Conservation (phyloP, 768 basidiomycete species). For the Boletellus ananiceps region DNA sequence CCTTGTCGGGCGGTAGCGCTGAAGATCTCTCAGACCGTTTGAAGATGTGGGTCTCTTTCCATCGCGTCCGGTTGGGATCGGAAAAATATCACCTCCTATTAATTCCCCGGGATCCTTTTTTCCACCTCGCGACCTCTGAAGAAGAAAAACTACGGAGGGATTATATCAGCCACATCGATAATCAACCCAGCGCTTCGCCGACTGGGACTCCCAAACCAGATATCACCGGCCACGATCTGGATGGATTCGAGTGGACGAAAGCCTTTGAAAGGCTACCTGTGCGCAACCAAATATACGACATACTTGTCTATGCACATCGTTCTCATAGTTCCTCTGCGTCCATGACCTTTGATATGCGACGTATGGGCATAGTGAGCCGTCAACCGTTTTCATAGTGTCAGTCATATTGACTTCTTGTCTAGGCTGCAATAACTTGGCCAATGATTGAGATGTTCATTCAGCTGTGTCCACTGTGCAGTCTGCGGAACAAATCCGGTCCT, state of each 20-base stretch:
- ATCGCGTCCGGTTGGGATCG: slow-evolving; percentile 60
- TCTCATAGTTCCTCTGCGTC: slow-evolving; percentile 49
- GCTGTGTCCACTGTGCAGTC: slow-evolving; percentile 53
- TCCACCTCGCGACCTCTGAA: slow-evolving; percentile 44
- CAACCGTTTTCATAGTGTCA: background rate
- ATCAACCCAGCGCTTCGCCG: slow-evolving; percentile 2
- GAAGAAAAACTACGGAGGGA: slow-evolving; percentile 48
- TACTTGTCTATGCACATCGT: slow-evolving; percentile 62
- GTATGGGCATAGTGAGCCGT: slow-evolving; percentile 55
- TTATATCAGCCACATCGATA: slow-evolving; percentile 40
- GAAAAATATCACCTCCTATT: slow-evolving; percentile 53
- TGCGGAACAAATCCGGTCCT: slow-evolving; percentile 35
- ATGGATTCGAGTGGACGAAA: slow-evolving; percentile 31
- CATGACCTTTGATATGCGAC: slow-evolving; percentile 53
- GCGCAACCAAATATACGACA: slow-evolving; percentile 63
- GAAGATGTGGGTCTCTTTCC: slow-evolving; percentile 52
- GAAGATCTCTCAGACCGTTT: slow-evolving; percentile 37
- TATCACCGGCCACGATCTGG: slow-evolving; percentile 15
- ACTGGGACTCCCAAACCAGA: slow-evolving; percentile 19
- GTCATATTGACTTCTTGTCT: slow-evolving; percentile 5
- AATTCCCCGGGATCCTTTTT: slow-evolving; percentile 56
- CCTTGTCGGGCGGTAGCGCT: slow-evolving; percentile 36
- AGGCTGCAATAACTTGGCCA: slow-evolving; percentile 69
- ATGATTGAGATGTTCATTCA: slow-evolving; percentile 66
- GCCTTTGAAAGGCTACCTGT: slow-evolving; percentile 63